Evolutionary conservation across 768 basidiomycete species (phyloP).

Genomic region (Lactarius tabidus): DNA sequence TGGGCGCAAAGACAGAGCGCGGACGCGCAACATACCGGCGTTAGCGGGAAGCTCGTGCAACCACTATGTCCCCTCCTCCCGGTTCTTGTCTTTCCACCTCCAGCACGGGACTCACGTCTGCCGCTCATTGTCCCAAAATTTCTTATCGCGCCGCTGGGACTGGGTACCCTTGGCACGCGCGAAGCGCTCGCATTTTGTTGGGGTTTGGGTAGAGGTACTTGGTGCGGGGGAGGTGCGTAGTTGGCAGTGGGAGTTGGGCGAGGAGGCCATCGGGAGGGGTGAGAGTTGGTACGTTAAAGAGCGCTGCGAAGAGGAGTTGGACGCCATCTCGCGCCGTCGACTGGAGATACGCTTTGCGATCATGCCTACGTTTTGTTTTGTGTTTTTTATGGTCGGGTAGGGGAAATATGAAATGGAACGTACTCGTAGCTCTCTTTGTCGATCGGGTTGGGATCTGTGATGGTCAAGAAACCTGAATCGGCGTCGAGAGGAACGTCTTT

Average conservation of each 20-base stretch:
- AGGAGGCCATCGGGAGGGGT: conserved; percentile 78
- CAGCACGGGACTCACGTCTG: conserved; percentile 91
- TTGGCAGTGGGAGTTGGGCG: conserved; percentile 74
- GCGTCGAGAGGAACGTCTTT: conserved; percentile 77
- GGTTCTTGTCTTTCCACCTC: conserved; percentile 90
- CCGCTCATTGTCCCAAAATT: conserved; percentile 90
- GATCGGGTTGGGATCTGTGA: conserved; percentile 83
- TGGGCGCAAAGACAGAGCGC: too few species aligned
- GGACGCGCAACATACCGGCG: conserved; percentile 53
- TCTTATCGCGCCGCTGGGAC: conserved; percentile 70
- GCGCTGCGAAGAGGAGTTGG: conserved; percentile 73
- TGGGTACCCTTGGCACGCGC: conserved; percentile 92
- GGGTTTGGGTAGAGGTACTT: conserved; percentile 92
- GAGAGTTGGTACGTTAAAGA: conserved; percentile 79
- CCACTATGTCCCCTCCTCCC: conserved; percentile 83
- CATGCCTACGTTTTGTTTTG: conserved; percentile 54
- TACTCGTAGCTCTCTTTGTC: conserved; percentile 83
- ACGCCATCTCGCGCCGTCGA: conserved; percentile 75
- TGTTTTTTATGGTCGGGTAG: neutral
- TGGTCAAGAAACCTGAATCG: conserved; percentile 79
- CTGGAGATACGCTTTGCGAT: conserved; percentile 79
- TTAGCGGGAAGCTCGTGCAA: conserved; percentile 84
- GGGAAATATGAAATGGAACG: conserved; percentile 27
- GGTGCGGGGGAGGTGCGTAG: conserved; percentile 75
- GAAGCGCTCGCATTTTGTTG: conserved; percentile 96